These are phyloP conservation scores for Sclerotinia spermophila DNA, from an alignment of 2,329 filamentous ascomycete genomes.

Conservation along the genomic window DNA sequence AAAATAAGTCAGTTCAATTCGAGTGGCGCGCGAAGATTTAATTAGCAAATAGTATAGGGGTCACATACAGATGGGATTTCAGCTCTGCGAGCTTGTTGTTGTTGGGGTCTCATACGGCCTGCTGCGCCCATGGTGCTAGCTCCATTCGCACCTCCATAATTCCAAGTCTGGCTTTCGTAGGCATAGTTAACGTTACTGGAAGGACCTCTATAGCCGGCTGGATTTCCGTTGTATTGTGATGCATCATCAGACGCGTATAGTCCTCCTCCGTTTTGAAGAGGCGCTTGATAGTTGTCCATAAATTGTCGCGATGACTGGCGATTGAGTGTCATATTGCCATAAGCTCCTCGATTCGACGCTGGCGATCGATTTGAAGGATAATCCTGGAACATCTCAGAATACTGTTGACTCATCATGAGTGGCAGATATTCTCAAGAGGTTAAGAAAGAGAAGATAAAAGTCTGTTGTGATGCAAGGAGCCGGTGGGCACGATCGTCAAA, in stretches of 20 bases:
- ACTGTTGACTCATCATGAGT: conserved; percentile 48
- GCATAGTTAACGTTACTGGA: conserved; percentile 42
- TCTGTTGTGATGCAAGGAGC: conserved; percentile 36
- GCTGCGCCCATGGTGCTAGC: conserved; percentile 62
- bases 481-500: conserved; percentile 34
- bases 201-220: conserved; percentile 30
- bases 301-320: conserved; percentile 75
- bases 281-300: conserved; percentile 57
- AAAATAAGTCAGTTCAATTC: not conserved
- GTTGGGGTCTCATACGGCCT: conserved; percentile 50
- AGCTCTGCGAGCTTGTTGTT: conserved; percentile 47
- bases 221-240: conserved; percentile 47
- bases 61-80: conserved; percentile 66
- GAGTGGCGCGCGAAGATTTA: conserved; percentile 27
- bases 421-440: conserved; percentile 17
- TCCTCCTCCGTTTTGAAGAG: conserved; percentile 43
- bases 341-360: conserved; percentile 64
- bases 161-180: conserved; percentile 80
- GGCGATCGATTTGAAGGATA: conserved; percentile 69
- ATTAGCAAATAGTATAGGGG: conserved; percentile 38
- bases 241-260: conserved; percentile 69
- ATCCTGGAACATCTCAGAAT: conserved; percentile 70
- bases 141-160: conserved; percentile 58
- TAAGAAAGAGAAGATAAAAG: conserved; percentile 19
- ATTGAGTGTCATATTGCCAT: conserved; percentile 60